Evolutionary conservation across 768 basidiomycete genomes (phyloP), one percentile per base, ranked within the genome.

Genomic region (Termitomyces sp.): DNA sequence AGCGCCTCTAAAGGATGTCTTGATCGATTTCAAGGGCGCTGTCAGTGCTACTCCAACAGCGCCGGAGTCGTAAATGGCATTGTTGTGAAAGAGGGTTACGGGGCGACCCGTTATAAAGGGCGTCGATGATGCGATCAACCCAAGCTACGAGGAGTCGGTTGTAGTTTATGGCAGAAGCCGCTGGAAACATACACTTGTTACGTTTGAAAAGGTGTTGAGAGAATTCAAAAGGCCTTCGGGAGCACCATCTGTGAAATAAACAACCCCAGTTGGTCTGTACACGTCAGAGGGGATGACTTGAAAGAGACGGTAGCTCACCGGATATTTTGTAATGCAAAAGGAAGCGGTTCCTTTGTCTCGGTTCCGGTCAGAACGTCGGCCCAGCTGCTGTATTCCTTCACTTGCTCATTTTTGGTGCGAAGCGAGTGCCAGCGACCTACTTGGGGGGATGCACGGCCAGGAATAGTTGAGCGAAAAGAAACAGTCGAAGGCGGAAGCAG

Each of bases 91-190:
- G 10, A 92, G 72, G 0, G 90, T 92, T 29, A 86, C 81, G 0
- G 86, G 84, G 20, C 86, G 73, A 14, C 90, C 91, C 1, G 88
- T 92, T 5, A 90, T 71, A 67, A 92, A 92, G 0, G 90, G 89
- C 2, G 91, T 92, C 2, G 89, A 86, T 0, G 89, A 76, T 0
- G 85, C 86, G 22, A 87, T 68, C 20, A 92, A 75, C 4, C 89
- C 88, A 53, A 90, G 70, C 83, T 90, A 64, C 32, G 57, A 32
- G 44, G 48, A 6, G 34, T 60, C 37, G n/a, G 20, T 42, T 24
- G n/a, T 37, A 12, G 46, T 46, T 39, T 6, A 34, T 55, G 58
- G 36, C 27, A 48, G 26, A n/a, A 10, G 18, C 27, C 14, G 49
- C 37, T 46, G 22, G 42, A 39, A 13, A 71, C 79, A 52, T 31